Evolutionary conservation across 768 basidiomycete species (phyloP).

Genomic region (Pleurotus pulmonarius): DNA sequence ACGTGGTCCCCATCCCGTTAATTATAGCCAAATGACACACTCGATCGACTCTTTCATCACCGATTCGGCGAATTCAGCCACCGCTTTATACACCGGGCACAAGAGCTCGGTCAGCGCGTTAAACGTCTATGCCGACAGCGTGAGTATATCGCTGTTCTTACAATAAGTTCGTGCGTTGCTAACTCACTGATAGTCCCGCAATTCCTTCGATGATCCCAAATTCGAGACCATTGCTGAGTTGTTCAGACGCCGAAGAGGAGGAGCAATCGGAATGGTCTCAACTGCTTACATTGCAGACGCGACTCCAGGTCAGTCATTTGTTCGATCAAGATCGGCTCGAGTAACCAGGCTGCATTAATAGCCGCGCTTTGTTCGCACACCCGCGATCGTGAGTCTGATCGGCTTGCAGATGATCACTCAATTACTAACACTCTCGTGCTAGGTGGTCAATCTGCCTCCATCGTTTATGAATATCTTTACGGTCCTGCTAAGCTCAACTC

Average conservation of each 20-base stretch:
- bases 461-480: slow-evolving; percentile 36
- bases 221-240: slow-evolving; percentile 41
- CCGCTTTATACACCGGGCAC: slow-evolving; percentile 41
- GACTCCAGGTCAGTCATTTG: slow-evolving; percentile 29
- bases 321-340: neutral
- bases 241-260: slow-evolving; percentile 35
- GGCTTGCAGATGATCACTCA: neutral
- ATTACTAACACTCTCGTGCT: neutral
- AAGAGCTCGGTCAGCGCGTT: slow-evolving; percentile 38
- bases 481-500: slow-evolving; percentile 27
- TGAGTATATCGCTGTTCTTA: slow-evolving; percentile 14
- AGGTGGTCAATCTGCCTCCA: slow-evolving; percentile 26
- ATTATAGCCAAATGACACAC: slow-evolving; percentile 41
- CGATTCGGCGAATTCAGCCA: slow-evolving; percentile 45
- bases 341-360: slow-evolving; percentile 5
- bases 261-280: slow-evolving; percentile 40
- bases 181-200: slow-evolving; percentile 25
- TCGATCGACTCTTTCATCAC: slow-evolving; percentile 45
- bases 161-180: neutral
- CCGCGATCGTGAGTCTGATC: slow-evolving; percentile 27
- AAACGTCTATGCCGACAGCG: slow-evolving; percentile 40
- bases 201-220: slow-evolving; percentile 40
- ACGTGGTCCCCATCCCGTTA: neutral
- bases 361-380: slow-evolving; percentile 40
- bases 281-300: slow-evolving; percentile 43